Conservation (phyloP, 306 rosid genomes). For the Glycyrrhiza uralensis region DNA sequence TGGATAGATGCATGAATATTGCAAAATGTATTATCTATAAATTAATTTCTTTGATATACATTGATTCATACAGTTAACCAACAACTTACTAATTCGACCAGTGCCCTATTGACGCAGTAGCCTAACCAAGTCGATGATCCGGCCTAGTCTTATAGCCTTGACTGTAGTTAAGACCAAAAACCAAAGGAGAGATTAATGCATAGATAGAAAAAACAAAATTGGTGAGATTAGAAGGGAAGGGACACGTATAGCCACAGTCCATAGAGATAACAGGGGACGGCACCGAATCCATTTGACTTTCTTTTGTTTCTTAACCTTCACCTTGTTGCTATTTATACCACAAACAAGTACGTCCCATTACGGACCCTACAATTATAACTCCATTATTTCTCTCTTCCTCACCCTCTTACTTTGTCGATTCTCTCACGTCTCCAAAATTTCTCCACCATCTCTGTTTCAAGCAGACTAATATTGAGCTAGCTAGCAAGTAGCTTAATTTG, state of each 20-base stretch:
- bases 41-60: too few relatives aligned
- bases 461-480: background rate
- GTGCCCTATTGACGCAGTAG: too few relatives aligned
- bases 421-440: constrained; percentile 20
- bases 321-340: constrained; percentile 52
- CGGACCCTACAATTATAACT: constrained; percentile 41
- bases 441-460: background rate
- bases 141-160: too few relatives aligned
- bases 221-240: constrained; percentile 21
- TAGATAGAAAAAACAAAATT: background rate
- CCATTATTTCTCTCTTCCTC: background rate
- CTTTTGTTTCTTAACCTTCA: background rate
- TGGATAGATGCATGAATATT: too few relatives aligned
- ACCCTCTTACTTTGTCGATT: background rate
- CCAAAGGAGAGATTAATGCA: too few relatives aligned
- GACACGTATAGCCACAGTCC: constrained; percentile 56
- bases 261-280: constrained; percentile 56
- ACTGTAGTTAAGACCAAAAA: too few relatives aligned
- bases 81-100: too few relatives aligned
- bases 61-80: too few relatives aligned
- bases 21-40: too few relatives aligned
- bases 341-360: constrained; percentile 21
- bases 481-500: background rate
- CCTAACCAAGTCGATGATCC: too few relatives aligned
- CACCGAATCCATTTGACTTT: constrained; percentile 84